Evolutionary conservation across 306 rosid genomes (phyloP), one percentile per base, ranked within the genome.

Genomic region (Nissolia schottii): DNA sequence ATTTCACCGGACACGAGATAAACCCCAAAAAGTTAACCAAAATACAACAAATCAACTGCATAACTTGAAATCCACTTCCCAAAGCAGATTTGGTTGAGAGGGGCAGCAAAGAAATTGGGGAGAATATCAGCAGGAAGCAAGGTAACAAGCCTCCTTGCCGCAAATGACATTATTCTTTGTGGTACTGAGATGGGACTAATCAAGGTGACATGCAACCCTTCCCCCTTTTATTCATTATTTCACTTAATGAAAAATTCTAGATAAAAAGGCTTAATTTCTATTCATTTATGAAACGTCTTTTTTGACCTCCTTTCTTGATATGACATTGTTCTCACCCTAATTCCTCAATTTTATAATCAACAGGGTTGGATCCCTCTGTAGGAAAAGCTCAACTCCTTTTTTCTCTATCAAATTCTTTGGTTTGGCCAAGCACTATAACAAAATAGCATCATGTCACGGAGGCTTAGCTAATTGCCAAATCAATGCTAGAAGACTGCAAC

Each of bases 331-430:
- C 77, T 29, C 25, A 55, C 14, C 64, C 49, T 43, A 45, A 37
- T 54, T 76, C 32, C 54, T 76, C 60, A 49, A 70, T 32, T 63
- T 32, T 34, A 34, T 69, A 8, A 67, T 10, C 74, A 54, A 82
- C 87, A 90, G 96, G 96, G 93, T 5, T 90, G 96, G 96, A 86
- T 90, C 46, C 96, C 96, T 68, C 66, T 88, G 64, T 90, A 90
- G 78, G 53, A 88, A 25, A 57, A 76, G 79, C 58, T 64, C 81
- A 43, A 71, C 50, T 27, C 59, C 14, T 23, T 18, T 32, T 67
- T 38, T 62, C 48, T n/a, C 24, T 65, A 64, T 76, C 67, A 63
- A 67, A 45, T 48, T 65, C 60, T 73, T 41, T 22, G 18, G 19
- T 73, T 60, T 60, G 76, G 62, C 15, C 13, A 56, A 46, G 40